phyloP scores from a whole-genome alignment of 805 yeast species.

The Myxozyma monticola region DNA sequence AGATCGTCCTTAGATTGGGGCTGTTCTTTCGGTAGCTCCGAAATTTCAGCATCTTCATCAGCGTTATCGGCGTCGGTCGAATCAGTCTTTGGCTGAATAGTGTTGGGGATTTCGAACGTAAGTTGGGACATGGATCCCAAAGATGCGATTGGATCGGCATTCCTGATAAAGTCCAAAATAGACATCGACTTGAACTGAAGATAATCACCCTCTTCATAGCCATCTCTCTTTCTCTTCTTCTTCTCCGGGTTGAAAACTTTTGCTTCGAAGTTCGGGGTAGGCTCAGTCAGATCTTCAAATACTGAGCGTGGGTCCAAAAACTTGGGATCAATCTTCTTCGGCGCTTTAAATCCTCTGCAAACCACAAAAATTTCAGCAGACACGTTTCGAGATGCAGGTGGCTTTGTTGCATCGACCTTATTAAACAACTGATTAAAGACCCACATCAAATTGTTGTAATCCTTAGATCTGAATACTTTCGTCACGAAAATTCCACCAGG shows the following conservation, averaged over 20 bases:
- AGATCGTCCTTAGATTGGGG: constrained; percentile 49
- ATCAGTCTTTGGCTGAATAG: background rate
- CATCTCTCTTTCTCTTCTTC: constrained; percentile 86
- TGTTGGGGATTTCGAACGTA: constrained; percentile 46
- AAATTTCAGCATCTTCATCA: constrained; percentile 12
- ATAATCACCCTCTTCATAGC: constrained; percentile 94
- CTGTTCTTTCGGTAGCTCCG: background rate
- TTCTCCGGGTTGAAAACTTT: constrained; percentile 93
- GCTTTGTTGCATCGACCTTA: constrained; percentile 97
- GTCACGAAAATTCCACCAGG: constrained; percentile 96
- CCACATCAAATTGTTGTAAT: constrained; percentile 96
- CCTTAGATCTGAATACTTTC: constrained; percentile 97
- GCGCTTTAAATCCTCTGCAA: constrained; percentile 94
- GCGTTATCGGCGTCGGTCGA: constrained; percentile 9
- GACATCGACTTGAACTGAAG: constrained; percentile 68
- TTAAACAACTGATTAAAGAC: constrained; percentile 94
- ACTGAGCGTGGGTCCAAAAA: constrained; percentile 89
- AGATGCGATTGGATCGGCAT: constrained; percentile 78
- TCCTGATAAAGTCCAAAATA: constrained; percentile 75
- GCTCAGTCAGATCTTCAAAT: constrained; percentile 80
- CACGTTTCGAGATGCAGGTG: constrained; percentile 98
- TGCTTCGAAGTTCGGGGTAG: constrained; percentile 68
- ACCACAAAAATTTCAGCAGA: constrained; percentile 99
- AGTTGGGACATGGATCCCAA: constrained; percentile 74
- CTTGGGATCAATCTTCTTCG: constrained; percentile 90